These are phyloP conservation scores for Xylaria arbuscula DNA, from an alignment of 2,329 filamentous ascomycete species.

Conservation along the genomic window DNA sequence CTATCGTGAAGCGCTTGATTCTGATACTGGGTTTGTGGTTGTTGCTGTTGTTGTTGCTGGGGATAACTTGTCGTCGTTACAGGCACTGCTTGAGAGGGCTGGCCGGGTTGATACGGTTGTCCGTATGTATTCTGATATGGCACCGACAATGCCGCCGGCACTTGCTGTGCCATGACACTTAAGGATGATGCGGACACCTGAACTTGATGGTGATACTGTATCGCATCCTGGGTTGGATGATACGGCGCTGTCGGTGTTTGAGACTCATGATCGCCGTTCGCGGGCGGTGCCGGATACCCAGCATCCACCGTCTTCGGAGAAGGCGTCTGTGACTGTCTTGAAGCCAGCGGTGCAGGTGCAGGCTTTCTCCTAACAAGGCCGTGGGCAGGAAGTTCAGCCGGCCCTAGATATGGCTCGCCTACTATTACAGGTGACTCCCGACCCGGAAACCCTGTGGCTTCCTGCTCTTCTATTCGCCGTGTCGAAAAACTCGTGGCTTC, in stretches of 20 bases:
- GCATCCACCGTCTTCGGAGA: conserved; percentile 37
- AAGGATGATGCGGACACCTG: conserved; percentile 31
- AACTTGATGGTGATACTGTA: conserved; percentile 21
- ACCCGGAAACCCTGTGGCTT: not conserved
- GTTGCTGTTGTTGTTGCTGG: conserved; percentile 17
- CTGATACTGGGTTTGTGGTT: conserved; percentile 33
- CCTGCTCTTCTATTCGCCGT: conserved; percentile 4
- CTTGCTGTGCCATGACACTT: conserved; percentile 18
- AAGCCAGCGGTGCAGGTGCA: conserved; percentile 38
- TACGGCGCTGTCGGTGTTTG: conserved; percentile 28
- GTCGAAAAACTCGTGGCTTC: not conserved
- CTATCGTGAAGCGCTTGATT: conserved; percentile 25
- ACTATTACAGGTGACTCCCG: conserved; percentile 16
- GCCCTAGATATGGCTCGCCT: conserved; percentile 22
- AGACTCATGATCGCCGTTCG: conserved; percentile 15
- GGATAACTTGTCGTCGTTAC: conserved; percentile 10
- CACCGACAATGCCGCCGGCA: conserved; percentile 27
- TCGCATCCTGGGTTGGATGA: conserved; percentile 27
- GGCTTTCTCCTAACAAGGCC: conserved; percentile 42
- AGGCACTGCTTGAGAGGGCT: conserved; percentile 35
- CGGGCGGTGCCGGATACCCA: conserved; percentile 30
- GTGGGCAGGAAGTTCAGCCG: conserved; percentile 40
- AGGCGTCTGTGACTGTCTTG: conserved; percentile 37
- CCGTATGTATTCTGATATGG: conserved; percentile 36
- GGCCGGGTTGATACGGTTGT: conserved; percentile 41